Base-by-base conservation (phyloP, 2,329 filamentous ascomycete species). In the Seiridium cupressi region DNA sequence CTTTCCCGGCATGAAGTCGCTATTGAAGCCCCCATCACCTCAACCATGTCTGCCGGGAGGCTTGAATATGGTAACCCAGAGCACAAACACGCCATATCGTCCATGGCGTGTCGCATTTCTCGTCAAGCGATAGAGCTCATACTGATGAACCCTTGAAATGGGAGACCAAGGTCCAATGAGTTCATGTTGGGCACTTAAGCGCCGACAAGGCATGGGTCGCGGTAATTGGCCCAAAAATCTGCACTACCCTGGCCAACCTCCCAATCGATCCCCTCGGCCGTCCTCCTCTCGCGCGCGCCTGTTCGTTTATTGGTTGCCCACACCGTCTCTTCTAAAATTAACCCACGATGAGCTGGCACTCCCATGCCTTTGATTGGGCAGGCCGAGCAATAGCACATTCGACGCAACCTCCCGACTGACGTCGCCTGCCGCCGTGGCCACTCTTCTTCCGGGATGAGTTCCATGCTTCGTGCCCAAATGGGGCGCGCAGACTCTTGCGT, bases 301-400 rank as follows among this genome's bases (percentile, higher is more conserved):
- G 62, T 55, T 55, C 44, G 56, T 58, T 59, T 58, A 68, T 70
- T 71, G 70, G 70, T 44, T 51, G 44, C 44, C 59, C 42, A 57
- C 57, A 54, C 58, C 63, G 55, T 58, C 55, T 60, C 44, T 59
- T 70, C 69, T 69, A 71, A 72, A 68, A 69, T 67, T 70, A 72
- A 63, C 63, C 60, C 62, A 57, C 55, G 57, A 60, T 59, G 61
- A 61, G 51, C 57, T 61, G 62, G 54, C 61, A 53, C 49, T 53
- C 18, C 56, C 57, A 51, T 49, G 35, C 36, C n/a, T 51, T 32
- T 68, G 60, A 73, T 72, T 73, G 69, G 70, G 44, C 59, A 57
- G 46, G 48, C n/a, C 34, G 51, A 46, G 61, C 61, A 59, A 55
- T 61, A 62, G 56, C 59, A 58, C 61, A 59, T 60, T 62, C 65